A percentile compares a stretch with the other conserved stretches of the same genome.
These are phyloP conservation scores for Podospora anserina DNA, from an alignment of 495 filamentous ascomycete genomes.

Conservation along the genomic window DNA sequence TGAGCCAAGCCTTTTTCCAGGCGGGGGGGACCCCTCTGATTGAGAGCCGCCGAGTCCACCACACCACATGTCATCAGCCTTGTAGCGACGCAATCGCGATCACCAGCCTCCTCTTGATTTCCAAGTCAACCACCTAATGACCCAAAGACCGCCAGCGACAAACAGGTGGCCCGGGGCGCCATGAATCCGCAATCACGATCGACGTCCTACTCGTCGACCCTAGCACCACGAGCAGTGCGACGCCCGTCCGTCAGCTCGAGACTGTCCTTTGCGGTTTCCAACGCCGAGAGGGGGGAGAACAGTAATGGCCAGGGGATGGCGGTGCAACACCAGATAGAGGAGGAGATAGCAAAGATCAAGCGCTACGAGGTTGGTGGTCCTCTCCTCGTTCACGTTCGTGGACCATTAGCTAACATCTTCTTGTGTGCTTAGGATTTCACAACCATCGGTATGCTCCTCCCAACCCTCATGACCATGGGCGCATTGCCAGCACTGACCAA, in stretches of 20 bases:
- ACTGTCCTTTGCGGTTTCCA: conserved; percentile 66
- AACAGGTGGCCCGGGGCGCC: conserved; percentile 28
- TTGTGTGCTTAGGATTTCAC: conserved; percentile 63
- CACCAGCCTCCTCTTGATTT: conserved; percentile 3
- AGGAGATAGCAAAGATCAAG: conserved; percentile 97
- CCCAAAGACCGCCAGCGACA: conserved; percentile 19
- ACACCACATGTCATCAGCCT: conserved; percentile 16
- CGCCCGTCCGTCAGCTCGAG: conserved; percentile 66
- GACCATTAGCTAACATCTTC: not conserved
- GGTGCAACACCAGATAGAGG: conserved; percentile 66
- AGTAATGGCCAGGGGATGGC: conserved; percentile 37
- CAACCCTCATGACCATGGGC: not conserved
- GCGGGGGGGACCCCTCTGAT: not conserved
- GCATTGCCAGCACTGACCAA: not conserved
- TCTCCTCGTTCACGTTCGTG: not conserved
- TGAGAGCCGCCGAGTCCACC: not conserved
- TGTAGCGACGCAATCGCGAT: conserved; percentile 1
- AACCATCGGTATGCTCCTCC: conserved; percentile 65
- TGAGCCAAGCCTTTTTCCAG: conserved; percentile 1
- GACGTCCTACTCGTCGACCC: conserved; percentile 52
- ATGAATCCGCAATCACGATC: conserved; percentile 42
- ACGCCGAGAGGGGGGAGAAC: conserved; percentile 57
- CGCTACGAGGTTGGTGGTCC: conserved; percentile 70
- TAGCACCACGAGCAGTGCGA: conserved; percentile 41
- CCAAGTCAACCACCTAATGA: conserved; percentile 18